Percentiles rank a stretch among this genome's conserved stretches.
These are phyloP conservation scores for Dactylonectria estremocensis DNA, from an alignment of 2,329 filamentous ascomycete species.

Conservation along the genomic window DNA sequence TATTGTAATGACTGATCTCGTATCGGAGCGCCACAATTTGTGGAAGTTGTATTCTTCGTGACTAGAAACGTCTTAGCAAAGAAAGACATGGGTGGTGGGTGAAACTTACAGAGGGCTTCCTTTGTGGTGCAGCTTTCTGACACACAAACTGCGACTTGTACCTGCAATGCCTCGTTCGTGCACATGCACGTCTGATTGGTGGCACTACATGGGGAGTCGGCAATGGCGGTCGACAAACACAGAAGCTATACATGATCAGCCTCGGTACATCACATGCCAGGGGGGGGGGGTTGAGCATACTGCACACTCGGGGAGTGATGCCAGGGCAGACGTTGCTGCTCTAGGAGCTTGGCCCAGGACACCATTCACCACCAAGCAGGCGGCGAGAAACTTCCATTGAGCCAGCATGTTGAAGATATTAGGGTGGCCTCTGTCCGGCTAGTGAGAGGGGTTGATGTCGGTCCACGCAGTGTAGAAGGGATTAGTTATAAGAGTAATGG, in stretches of 20 bases:
- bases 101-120: constrained; percentile 50
- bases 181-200: constrained; percentile 21
- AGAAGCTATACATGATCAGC: neutral
- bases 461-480: no score
- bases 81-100: neutral
- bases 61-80: constrained; percentile 7
- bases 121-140: constrained; percentile 47
- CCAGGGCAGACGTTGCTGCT: neutral
- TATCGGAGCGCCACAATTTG: constrained; percentile 47
- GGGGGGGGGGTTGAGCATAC: neutral
- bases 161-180: constrained; percentile 6
- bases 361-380: neutral
- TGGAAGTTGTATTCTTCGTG: constrained; percentile 47
- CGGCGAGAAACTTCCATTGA: neutral
- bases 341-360: neutral
- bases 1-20: constrained; percentile 52
- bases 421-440: no score
- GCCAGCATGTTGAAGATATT: neutral
- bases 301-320: neutral
- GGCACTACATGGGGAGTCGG: constrained; percentile 11
- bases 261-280: neutral
- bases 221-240: constrained; percentile 5
- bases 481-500: no score
- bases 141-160: constrained; percentile 46
- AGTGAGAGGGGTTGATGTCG: no score